A percentile compares a stretch with the other conserved stretches of the same genome.
phyloP scores from a whole-genome alignment of 2,329 filamentous ascomycete genomes.

The Colletotrichum orchidophilum region DNA sequence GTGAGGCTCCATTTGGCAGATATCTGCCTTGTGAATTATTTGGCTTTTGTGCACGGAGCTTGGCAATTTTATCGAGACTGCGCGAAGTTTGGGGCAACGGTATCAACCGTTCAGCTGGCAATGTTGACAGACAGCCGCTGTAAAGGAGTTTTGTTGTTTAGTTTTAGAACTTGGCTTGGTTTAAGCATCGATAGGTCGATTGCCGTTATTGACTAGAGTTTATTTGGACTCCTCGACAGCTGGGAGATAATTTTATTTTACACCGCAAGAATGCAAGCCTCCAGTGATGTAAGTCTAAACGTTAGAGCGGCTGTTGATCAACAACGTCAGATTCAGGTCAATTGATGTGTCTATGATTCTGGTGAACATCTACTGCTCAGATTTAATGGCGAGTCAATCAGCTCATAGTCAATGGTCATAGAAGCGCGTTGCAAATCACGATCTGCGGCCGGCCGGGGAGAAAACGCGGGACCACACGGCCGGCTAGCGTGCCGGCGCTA shows the following conservation, averaged over 20 bases:
- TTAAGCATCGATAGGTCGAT: background rate
- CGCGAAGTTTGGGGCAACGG: constrained; percentile 1
- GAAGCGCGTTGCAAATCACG: background rate
- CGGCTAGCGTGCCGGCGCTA: constrained; percentile 12
- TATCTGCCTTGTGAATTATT: constrained; percentile 2
- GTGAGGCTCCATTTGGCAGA: background rate
- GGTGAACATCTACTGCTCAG: background rate
- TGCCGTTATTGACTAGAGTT: background rate
- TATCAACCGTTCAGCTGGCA: background rate
- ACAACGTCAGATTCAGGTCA: background rate
- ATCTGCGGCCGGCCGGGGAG: constrained; percentile 4
- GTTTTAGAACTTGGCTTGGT: background rate
- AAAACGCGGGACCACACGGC: constrained; percentile 15
- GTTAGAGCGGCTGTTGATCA: background rate
- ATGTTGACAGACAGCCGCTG: background rate
- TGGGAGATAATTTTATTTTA: background rate
- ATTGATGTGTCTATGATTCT: background rate
- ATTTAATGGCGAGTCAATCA: too few relatives aligned
- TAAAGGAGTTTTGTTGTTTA: background rate
- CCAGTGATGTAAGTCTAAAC: background rate
- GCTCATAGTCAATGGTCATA: background rate
- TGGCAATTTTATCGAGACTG: background rate
- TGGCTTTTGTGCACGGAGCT: background rate
- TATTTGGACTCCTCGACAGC: background rate
- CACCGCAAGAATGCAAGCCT: background rate